Percentiles rank a stretch among this genome's conserved stretches.
phyloP scores from a whole-genome alignment of 1,284 basidiomycete genomes.

The Earliella scabrosa region DNA sequence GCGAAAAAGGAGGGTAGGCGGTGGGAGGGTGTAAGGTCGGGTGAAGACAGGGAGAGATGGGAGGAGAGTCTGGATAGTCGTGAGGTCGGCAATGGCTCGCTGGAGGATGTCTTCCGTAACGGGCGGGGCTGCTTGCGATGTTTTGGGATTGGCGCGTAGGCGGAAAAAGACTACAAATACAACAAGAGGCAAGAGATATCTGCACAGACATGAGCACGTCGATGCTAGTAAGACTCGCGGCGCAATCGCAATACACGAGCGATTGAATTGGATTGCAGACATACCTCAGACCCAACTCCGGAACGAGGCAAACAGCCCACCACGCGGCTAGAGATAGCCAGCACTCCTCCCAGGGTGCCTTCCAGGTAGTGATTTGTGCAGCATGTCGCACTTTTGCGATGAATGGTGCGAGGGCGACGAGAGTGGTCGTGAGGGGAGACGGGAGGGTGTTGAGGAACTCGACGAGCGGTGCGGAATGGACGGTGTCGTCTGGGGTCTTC shows the following conservation, averaged over 20 bases:
- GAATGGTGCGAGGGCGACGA: conserved; percentile 61
- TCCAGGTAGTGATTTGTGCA: conserved; percentile 69
- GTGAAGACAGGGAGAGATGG: conserved; percentile 35
- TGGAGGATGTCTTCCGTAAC: conserved; percentile 69
- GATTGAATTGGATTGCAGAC: conserved; percentile 27
- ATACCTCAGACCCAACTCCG: conserved; percentile 59
- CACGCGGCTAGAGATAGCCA: conserved; percentile 71
- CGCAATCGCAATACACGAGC: too few relatives aligned
- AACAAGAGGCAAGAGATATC: conserved; percentile 50
- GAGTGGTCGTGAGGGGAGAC: conserved; percentile 56
- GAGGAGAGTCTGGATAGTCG: conserved; percentile 55
- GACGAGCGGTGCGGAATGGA: conserved; percentile 36
- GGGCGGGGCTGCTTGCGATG: conserved; percentile 38
- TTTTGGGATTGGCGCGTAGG: conserved; percentile 34
- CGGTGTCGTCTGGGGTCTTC: conserved; percentile 20
- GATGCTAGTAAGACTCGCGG: not conserved
- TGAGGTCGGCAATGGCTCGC: conserved; percentile 56
- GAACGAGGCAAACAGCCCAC: conserved; percentile 80
- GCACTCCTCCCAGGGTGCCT: conserved; percentile 62
- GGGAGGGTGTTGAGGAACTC: conserved; percentile 66
- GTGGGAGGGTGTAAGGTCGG: conserved; percentile 29
- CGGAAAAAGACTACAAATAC: conserved; percentile 40
- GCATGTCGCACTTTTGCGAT: conserved; percentile 52
- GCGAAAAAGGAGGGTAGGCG: conserved; percentile 46
- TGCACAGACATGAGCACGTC: conserved; percentile 14